Base-by-base conservation (phyloP, 352 stramenopile genomes). In the Globisporangium yorkense region DNA sequence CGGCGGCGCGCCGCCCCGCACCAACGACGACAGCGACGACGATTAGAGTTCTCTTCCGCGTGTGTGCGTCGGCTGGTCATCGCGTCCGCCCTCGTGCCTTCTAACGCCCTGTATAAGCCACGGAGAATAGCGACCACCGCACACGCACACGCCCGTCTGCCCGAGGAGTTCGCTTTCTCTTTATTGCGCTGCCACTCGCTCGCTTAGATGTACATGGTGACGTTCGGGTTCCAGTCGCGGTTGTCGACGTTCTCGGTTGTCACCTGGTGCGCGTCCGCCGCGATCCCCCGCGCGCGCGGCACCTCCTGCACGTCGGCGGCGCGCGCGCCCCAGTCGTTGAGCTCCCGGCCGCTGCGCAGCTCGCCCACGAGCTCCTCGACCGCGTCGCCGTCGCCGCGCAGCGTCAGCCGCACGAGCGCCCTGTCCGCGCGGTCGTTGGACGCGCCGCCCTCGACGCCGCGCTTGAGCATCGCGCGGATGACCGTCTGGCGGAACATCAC, bases 401-500 rank as follows among this genome's bases (percentile, higher is more conserved):
- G 45, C 24, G 80, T 92, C 45, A 92, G 49, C 40, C 79, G 72
- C 53, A 92, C 82, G 20, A 89, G 65, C 46, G 66, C 65, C 40
- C 65, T 80, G 57, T 89, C 77, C 40, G 56, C 57, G 24, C 65
- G 71, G 57, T 89, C 77, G 65, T 92, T 92, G 27, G 77, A 84
- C 44, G 82, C 80, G 56, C 82, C 80, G 40, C 82, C 80, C 44
- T 56, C 54, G 18, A 92, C 61, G 27, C 66, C 72, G 47, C 78
- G 76, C 68, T 84, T 87, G 51, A 75, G 67, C 78, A 89, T 89
- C 58, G 80, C 82, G 44, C 80, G 77, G 67, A 92, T 87, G 35
- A 89, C 58, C 12, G 82, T 92, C 62, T 92, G 75, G 0, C 82
- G 80, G 62, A 92, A 92, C 82, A 92, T 92, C 54, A 89, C 82